Evolutionary conservation across 1,139 yeast genomes (phyloP), one percentile per base, ranked within the genome.

Genomic region (Debaryomyces singareniensis): DNA sequence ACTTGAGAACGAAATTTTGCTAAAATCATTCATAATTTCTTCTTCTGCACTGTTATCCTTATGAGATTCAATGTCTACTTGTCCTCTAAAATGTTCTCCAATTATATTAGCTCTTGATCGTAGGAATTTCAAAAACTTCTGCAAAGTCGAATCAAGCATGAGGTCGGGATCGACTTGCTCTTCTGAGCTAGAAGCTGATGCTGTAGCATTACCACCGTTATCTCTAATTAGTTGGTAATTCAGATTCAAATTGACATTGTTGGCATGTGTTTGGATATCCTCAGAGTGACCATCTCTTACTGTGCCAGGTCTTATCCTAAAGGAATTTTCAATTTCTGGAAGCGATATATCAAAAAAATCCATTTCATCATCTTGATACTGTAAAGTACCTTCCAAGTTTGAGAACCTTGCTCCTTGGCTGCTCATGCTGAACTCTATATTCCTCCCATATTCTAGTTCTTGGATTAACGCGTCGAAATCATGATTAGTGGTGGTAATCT

Each of bases 321-420:
- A 28, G n/a, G 30, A 29, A 12, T 29, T 28, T 24, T 37, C 33
- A 12, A 36, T 27, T 16, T 35, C 37, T 15, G 37, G 35, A 23
- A 47, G 40, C 3, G 50, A 43, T 13, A 47, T 18, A 18, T 43
- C 43, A 28, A 46, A 43, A 5, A 37, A 32, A 27, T 36, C 35
- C 14, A 29, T 25, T 24, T 13, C 20, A 3, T 30, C 22, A 11
- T 26, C 13, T 11, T 23, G 13, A 21, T 27, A 24, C 15, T 28
- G 23, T 27, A 25, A 31, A n/a, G 22, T 23, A 13, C 28, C 24
- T 9, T 27, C 29, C 9, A n/a, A 10, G 10, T 18, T n/a, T 18
- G 9, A n/a, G 9, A 18, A 9, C 7, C 14, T 7, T 5, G 15
- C 10, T n/a, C n/a, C n/a, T n/a, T n/a, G n/a, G n/a, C n/a, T n/a